Base-by-base conservation (phyloP, 495 filamentous ascomycete genomes). In the Neurospora sp. region DNA sequence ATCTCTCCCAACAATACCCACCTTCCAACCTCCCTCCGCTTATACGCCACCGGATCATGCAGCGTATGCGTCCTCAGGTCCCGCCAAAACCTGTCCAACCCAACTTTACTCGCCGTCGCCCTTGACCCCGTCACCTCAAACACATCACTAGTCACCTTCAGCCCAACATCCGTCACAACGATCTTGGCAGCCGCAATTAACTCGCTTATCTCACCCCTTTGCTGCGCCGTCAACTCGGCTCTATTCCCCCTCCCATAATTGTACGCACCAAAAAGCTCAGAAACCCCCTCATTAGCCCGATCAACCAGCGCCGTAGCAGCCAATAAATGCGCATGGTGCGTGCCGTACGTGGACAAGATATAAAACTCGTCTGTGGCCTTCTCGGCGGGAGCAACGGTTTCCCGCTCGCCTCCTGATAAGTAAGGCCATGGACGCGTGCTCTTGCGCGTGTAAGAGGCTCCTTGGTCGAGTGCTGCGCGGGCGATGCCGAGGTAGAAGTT, bases 401-500 rank as follows among this genome's bases (percentile, higher is more conserved):
- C 61, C 70, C 75, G 69, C 53, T 88, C 84, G 16, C 86, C 85
- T 37, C 86, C 87, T 72, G 79, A 90, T 1, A 61, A 16, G 53
- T 35, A 61, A 61, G 89, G 88, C 88, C 88, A 90, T 1, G 88
- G 75, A 3, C 89, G 86, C 1, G 89, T 90, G 40, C 77, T 74
- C 4, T 76, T 81, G 6, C 71, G 74, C 3, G 89, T 89, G 76
- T 90, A 90, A 69, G 83, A 80, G 4, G 80, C 72, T 20, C 86
- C 86, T 70, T 82, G 83, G 17, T 83, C 78, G 4, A 89, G 79
- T 1, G 86, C 83, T 0, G 88, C 88, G 10, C 82, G 80, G 3
- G 87, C 85, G 70, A 90, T 89, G 42, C 88, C 88, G 17, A 89
- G 81, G 76, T 90, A 89, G 77, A 90, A 89, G 75, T 89, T 89